These are phyloP conservation scores for Crithidia thermophila DNA, from an alignment of 208 protist species.

Conservation along the genomic window DNA sequence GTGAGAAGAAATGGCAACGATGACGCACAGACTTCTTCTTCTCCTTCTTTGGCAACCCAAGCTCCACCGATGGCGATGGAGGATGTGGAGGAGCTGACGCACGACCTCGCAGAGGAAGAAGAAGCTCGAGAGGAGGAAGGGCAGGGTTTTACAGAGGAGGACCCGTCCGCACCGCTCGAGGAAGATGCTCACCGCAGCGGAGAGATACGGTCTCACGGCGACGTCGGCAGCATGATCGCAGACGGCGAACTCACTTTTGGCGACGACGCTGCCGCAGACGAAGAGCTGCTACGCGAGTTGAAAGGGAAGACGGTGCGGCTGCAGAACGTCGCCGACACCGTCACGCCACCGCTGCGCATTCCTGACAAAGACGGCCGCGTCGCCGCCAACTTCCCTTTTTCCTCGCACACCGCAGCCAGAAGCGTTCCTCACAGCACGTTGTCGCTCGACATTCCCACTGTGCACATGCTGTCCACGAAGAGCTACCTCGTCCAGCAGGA, in stretches of 20 bases:
- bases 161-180: no score
- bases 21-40: no score
- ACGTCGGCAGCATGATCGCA: background rate
- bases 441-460: background rate
- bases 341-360: constrained; percentile 18
- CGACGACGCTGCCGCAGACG: constrained; percentile 24
- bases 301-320: constrained; percentile 12
- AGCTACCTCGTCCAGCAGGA: constrained; percentile 63
- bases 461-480: constrained; percentile 8
- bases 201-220: background rate
- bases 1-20: no score
- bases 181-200: no score
- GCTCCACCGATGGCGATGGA: constrained; percentile 1
- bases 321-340: constrained; percentile 18
- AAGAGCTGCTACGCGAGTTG: constrained; percentile 1
- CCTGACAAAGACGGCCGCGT: constrained; percentile 28
- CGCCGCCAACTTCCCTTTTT: no score
- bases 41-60: no score
- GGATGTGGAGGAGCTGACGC: constrained; percentile 15
- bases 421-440: background rate
- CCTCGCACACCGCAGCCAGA: background rate
- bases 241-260: constrained; percentile 11
- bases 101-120: constrained; percentile 12
- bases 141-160: background rate
- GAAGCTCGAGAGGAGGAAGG: background rate